Percentiles rank a stretch among this genome's conserved stretches.
These are phyloP conservation scores for Plectranthus barbatus DNA, from an alignment of 257 asterid species.

Conservation along the genomic window DNA sequence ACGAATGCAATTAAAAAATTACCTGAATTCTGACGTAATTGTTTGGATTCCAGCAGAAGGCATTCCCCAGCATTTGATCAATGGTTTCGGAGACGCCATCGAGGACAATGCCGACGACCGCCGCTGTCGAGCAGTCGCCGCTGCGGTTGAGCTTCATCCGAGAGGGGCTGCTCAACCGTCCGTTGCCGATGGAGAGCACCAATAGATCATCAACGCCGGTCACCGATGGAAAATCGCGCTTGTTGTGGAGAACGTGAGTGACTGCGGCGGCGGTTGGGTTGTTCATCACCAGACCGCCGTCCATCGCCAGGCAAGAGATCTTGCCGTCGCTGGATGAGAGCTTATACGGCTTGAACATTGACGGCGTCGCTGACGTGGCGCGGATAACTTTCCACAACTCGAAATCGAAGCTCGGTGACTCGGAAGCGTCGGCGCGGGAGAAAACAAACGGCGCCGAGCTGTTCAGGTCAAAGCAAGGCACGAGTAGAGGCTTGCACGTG, in stretches of 20 bases:
- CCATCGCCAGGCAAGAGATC: slow-evolving; percentile 74
- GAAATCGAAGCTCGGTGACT: slow-evolving; percentile 79
- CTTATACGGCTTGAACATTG: slow-evolving; percentile 68
- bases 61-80: slow-evolving; percentile 86
- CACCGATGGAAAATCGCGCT: slow-evolving; percentile 80
- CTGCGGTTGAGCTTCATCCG: slow-evolving; percentile 30
- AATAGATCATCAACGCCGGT: slow-evolving; percentile 77
- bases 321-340: slow-evolving; percentile 69
- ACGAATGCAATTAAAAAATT: neutral
- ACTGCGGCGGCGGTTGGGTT: slow-evolving; percentile 96
- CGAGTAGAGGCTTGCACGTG: slow-evolving; percentile 78
- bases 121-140: slow-evolving; percentile 51
- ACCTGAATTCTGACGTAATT: slow-evolving; percentile 94
- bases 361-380: slow-evolving; percentile 83
- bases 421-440: slow-evolving; percentile 91
- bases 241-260: slow-evolving; percentile 89
- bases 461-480: slow-evolving; percentile 77
- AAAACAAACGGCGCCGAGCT: slow-evolving; percentile 89
- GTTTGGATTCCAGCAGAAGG: slow-evolving; percentile 81
- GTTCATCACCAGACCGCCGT: slow-evolving; percentile 95
- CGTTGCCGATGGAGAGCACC: slow-evolving; percentile 80
- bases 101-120: slow-evolving; percentile 58
- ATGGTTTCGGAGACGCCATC: slow-evolving; percentile 94
- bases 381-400: slow-evolving; percentile 91
- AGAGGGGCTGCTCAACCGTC: slow-evolving; percentile 35